Percentiles rank a stretch among this genome's conserved stretches.
Evolutionary conservation across 2,329 filamentous ascomycete species (phyloP).

Genomic region (Aspergillus neoniger): DNA sequence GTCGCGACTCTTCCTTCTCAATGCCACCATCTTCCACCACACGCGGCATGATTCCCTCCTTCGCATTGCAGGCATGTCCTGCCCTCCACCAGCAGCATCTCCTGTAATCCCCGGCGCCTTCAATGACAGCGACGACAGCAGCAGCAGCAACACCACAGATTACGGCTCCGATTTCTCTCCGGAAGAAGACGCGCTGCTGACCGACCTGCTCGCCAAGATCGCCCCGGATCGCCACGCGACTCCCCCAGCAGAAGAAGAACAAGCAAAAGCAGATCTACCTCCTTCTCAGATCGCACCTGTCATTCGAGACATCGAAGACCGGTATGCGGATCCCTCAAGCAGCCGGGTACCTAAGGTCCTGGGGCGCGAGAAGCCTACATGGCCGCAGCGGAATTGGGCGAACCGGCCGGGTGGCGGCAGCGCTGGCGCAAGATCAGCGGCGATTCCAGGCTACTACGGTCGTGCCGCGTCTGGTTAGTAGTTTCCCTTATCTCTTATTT

Average conservation of each 20-base stretch:
- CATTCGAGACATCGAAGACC: slow-evolving; percentile 48
- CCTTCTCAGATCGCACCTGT: slow-evolving; percentile 17
- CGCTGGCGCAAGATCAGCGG: slow-evolving; percentile 32
- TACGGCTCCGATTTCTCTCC: slow-evolving; percentile 65
- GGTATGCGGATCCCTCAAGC: slow-evolving; percentile 40
- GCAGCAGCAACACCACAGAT: slow-evolving; percentile 47
- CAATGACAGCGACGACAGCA: slow-evolving; percentile 16
- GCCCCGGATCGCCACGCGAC: slow-evolving; percentile 32
- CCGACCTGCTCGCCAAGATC: slow-evolving; percentile 53
- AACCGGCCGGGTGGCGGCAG: slow-evolving; percentile 12
- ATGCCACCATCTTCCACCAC: background rate
- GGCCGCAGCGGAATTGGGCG: slow-evolving; percentile 16
- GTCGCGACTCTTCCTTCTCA: background rate
- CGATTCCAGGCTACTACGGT: slow-evolving; percentile 29
- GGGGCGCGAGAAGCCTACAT: slow-evolving; percentile 40
- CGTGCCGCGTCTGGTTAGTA: slow-evolving; percentile 41
- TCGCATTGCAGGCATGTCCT: slow-evolving; percentile 36
- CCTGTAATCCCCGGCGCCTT: slow-evolving; percentile 23
- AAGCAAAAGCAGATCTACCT: background rate
- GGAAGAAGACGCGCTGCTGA: slow-evolving; percentile 58
- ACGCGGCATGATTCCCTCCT: slow-evolving; percentile 23
- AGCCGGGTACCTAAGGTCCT: slow-evolving; percentile 45
- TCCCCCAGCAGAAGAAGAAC: slow-evolving; percentile 25
- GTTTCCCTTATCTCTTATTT: slow-evolving; percentile 32
- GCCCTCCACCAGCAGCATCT: slow-evolving; percentile 20